Evolutionary conservation across 345 rosid genomes (phyloP), one percentile per base, ranked within the genome.

Genomic region (Laguncularia racemosa): DNA sequence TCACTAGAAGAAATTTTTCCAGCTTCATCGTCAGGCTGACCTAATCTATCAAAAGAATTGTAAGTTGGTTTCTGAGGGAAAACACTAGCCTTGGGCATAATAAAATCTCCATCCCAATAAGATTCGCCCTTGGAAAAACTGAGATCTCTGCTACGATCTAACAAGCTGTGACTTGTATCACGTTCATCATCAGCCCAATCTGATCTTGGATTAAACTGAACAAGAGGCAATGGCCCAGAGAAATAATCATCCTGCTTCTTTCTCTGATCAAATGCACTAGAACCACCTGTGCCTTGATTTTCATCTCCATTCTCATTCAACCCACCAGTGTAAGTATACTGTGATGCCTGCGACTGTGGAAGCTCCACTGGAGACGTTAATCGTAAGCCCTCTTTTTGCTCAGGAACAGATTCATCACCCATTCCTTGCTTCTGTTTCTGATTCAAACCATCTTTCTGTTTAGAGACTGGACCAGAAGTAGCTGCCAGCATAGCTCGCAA

Each of bases 101-200:
- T 88, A 73, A 78, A 84, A 79, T 79, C 86, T 48, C 76, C 75
- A 40, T 92, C 95, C 97, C 93, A 80, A 52, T 58, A 83, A 56
- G 80, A 77, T 53, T 87, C 97, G 61, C 51, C 73, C 61, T 77
- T 90, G 2, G 81, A 61, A 69, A 77, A 80, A 16, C 84, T 84
- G 60, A 73, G 64, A 64, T 82, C 95, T 53, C 82, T 92, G 60
- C 80, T 83, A 23, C 78, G 59, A 46, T 85, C 84, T 48, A 70
- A 60, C 67, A 87, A 76, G 54, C 82, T 82, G 61, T 68, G 84
- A 64, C 97, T 75, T 38, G 95, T 90, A 61, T 95, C 99, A 64
- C 96, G 97, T 71, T 95, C 99, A 76, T 95, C 99, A 76, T 95
- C 99, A 59, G 91, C 95, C 97, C 99, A 93, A 67, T 93, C 99